Conservation (phyloP, 148 eudicot species). For the Amaranthus hypochondriacus region DNA sequence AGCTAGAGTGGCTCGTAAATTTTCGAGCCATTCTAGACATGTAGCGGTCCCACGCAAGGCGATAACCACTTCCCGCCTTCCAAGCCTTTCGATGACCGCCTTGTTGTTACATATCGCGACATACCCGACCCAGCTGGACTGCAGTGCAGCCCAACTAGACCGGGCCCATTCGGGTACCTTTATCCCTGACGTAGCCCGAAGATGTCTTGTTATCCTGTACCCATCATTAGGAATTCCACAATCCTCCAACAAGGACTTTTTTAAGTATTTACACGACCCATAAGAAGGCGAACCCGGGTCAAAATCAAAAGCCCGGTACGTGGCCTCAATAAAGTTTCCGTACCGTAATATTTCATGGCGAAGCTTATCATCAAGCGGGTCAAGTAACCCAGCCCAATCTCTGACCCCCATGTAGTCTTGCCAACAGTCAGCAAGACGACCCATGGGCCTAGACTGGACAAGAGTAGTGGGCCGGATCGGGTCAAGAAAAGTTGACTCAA, state of each 20-base stretch:
- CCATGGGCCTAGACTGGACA: no score
- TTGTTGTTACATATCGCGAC: slow-evolving; percentile 64
- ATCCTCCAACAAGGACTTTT: slow-evolving; percentile 22
- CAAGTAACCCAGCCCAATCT: slow-evolving; percentile 79
- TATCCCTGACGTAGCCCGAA: slow-evolving; percentile 68
- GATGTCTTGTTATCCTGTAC: slow-evolving; percentile 46
- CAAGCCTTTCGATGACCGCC: slow-evolving; percentile 52
- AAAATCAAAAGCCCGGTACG: slow-evolving; percentile 61
- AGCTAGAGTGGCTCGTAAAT: slow-evolving; percentile 61
- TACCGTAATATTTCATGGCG: slow-evolving; percentile 67
- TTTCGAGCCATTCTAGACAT: slow-evolving; percentile 79
- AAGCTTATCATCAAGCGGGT: slow-evolving; percentile 66
- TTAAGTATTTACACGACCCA: slow-evolving; percentile 37
- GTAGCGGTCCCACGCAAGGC: slow-evolving; percentile 85
- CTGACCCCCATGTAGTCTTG: slow-evolving; percentile 60
- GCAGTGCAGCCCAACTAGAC: slow-evolving; percentile 22
- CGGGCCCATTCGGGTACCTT: slow-evolving; percentile 60
- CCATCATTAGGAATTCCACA: slow-evolving; percentile 49
- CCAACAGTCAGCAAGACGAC: slow-evolving; percentile 43
- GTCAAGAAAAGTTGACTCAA: neutral
- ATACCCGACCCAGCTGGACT: slow-evolving; percentile 82
- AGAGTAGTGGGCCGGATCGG: neutral
- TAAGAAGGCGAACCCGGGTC: slow-evolving; percentile 49
- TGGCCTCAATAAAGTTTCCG: slow-evolving; percentile 67
- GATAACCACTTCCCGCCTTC: slow-evolving; percentile 79